A percentile compares a stretch with the other conserved stretches of the same genome.
These are phyloP conservation scores for Drosera capensis DNA, from an alignment of 148 eudicot species.

Conservation along the genomic window DNA sequence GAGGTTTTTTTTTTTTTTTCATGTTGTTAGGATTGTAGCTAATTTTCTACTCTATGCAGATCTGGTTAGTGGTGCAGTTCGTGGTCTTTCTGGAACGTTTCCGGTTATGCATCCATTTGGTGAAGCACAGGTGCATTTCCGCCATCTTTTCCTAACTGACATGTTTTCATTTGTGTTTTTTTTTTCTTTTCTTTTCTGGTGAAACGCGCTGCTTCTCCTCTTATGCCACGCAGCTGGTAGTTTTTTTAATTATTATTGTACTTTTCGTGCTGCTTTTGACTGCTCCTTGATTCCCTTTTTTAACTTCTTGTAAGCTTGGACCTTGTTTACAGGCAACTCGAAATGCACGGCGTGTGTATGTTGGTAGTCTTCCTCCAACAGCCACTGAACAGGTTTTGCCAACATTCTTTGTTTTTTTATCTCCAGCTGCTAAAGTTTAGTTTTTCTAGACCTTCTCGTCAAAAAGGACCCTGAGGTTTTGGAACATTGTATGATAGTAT, in stretches of 20 bases:
- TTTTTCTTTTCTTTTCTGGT: too few species aligned
- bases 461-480: too few species aligned
- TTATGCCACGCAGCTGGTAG: too few species aligned
- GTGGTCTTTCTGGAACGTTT: slow-evolving; percentile 60
- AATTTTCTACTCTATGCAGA: slow-evolving; percentile 28
- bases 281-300: background rate
- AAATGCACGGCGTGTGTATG: slow-evolving; percentile 94
- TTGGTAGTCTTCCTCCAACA: slow-evolving; percentile 87
- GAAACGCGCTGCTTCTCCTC: slow-evolving; percentile 71
- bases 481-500: too few species aligned
- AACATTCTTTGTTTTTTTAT: too few species aligned
- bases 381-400: slow-evolving; percentile 95
- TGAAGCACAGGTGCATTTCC: slow-evolving; percentile 43
- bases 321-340: slow-evolving; percentile 70
- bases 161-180: too few species aligned
- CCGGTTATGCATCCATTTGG: slow-evolving; percentile 56
- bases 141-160: slow-evolving; percentile 1
- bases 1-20: background rate
- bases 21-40: slow-evolving; percentile 8
- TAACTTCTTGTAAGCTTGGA: background rate
- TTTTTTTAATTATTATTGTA: too few species aligned
- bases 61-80: slow-evolving; percentile 45
- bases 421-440: too few species aligned
- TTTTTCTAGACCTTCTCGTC: too few species aligned
- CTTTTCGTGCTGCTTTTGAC: background rate